phyloP scores from a whole-genome alignment of 768 basidiomycete genomes.

The Austroboletus eburneus region DNA sequence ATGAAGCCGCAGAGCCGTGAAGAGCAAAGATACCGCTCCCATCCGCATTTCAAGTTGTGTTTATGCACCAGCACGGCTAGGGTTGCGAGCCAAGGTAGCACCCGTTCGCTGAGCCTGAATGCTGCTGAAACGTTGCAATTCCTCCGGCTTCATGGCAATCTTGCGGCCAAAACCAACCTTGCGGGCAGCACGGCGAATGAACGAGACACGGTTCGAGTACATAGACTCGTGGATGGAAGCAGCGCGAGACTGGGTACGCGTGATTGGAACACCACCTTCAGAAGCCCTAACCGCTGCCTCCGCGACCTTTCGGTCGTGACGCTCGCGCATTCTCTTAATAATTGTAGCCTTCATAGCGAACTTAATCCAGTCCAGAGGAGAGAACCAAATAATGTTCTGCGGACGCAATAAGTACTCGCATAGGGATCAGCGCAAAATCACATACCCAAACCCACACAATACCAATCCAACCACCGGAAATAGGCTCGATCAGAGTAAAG shows the following conservation, averaged over 20 bases:
- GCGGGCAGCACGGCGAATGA: slow-evolving; percentile 83
- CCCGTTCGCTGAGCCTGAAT: slow-evolving; percentile 83
- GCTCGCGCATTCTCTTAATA: slow-evolving; percentile 78
- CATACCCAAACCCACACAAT: slow-evolving; percentile 95
- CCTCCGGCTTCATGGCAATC: slow-evolving; percentile 78
- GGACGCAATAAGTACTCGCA: slow-evolving; percentile 7
- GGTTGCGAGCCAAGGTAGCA: slow-evolving; percentile 71
- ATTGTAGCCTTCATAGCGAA: slow-evolving; percentile 93
- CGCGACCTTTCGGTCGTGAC: slow-evolving; percentile 42
- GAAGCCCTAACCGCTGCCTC: slow-evolving; percentile 35
- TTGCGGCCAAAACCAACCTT: slow-evolving; percentile 86
- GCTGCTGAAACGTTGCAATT: slow-evolving; percentile 79
- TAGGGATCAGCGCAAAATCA: slow-evolving; percentile 10
- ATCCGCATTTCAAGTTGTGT: slow-evolving; percentile 13
- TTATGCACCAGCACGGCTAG: slow-evolving; percentile 46
- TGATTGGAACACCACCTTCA: slow-evolving; percentile 58
- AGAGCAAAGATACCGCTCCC: slow-evolving; percentile 23
- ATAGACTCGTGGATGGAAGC: slow-evolving; percentile 87
- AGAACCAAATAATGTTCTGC: slow-evolving; percentile 94
- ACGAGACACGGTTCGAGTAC: slow-evolving; percentile 93
- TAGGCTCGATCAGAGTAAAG: slow-evolving; percentile 76
- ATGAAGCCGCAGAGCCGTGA: slow-evolving; percentile 9
- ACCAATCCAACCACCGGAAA: slow-evolving; percentile 95
- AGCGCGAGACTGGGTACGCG: slow-evolving; percentile 84
- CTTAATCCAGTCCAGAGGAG: slow-evolving; percentile 94